Conservation (phyloP, 192 early-diverging fungal genomes). For the Diversispora eburnea region DNA sequence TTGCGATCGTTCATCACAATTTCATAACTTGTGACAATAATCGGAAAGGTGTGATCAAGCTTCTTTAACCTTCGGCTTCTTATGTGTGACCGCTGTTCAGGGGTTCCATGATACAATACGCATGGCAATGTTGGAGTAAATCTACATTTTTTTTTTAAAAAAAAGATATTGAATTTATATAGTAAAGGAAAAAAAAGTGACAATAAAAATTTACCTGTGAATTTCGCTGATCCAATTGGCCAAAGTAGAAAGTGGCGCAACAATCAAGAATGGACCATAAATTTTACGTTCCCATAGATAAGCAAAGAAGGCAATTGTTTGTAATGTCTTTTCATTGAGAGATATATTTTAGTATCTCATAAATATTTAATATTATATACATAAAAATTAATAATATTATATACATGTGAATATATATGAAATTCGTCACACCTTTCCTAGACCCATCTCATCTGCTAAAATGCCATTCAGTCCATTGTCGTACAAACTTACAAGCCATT, state of each 20-base stretch:
- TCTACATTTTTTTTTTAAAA: conserved; percentile 31
- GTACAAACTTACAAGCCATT: conserved; percentile 93
- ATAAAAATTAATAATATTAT: background rate
- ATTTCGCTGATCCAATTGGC: conserved; percentile 93
- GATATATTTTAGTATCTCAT: background rate
- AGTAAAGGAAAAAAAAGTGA: background rate
- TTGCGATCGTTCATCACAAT: conserved; percentile 81
- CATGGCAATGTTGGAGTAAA: conserved; percentile 80
- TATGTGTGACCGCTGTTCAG: conserved; percentile 66
- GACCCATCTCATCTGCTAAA: conserved; percentile 93
- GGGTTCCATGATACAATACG: conserved; percentile 79
- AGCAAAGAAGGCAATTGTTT: conserved; percentile 88
- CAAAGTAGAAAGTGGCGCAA: conserved; percentile 85
- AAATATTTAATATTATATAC: background rate
- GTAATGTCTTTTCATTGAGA: conserved; percentile 64
- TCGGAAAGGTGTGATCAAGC: conserved; percentile 65
- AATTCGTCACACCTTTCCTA: conserved; percentile 62
- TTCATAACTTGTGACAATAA: conserved; percentile 91
- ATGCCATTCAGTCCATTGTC: conserved; percentile 97
- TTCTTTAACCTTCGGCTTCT: conserved; percentile 63
- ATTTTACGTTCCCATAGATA: conserved; percentile 74
- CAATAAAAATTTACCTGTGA: conserved; percentile 47
- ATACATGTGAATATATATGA: background rate
- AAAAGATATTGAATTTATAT: too few relatives aligned
- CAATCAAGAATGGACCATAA: conserved; percentile 86